phyloP scores from a whole-genome alignment of 192 early-diverging fungal genomes.

The Entomortierella chlamydospora region DNA sequence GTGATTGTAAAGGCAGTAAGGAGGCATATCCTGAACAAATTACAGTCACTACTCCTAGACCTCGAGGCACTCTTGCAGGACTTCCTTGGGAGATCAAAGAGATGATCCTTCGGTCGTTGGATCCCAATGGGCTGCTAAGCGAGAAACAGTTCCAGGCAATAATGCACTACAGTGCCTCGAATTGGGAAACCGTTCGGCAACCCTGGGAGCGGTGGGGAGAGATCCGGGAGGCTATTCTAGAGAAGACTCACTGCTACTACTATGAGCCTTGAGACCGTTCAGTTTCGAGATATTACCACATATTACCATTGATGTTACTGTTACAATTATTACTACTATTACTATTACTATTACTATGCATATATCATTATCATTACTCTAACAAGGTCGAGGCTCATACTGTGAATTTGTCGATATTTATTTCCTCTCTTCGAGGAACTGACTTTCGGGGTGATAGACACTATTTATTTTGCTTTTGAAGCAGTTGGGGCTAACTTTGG shows the following conservation, averaged over 20 bases:
- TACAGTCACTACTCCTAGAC: background rate
- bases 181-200: slow-evolving; percentile 35
- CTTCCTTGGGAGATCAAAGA: slow-evolving; percentile 50
- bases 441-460: too few relatives aligned
- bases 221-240: slow-evolving; percentile 38
- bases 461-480: background rate
- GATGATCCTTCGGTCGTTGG: slow-evolving; percentile 41
- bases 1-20: background rate
- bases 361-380: too few relatives aligned
- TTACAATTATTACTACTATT: too few relatives aligned
- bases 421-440: too few relatives aligned
- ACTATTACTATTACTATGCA: too few relatives aligned
- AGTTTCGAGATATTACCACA: background rate
- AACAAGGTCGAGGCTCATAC: too few relatives aligned
- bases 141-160: slow-evolving; percentile 47
- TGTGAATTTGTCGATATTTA: too few relatives aligned
- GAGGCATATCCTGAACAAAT: background rate
- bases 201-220: slow-evolving; percentile 51
- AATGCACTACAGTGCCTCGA: slow-evolving; percentile 16
- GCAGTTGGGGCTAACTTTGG: slow-evolving; percentile 24
- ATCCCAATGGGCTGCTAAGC: slow-evolving; percentile 31
- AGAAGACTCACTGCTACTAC: slow-evolving; percentile 40
- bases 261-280: slow-evolving; percentile 27
- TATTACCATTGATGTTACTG: too few relatives aligned
- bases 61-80: slow-evolving; percentile 24